Base-by-base conservation (phyloP, 2,329 filamentous ascomycete species). In the Colletotrichum nymphaeae region DNA sequence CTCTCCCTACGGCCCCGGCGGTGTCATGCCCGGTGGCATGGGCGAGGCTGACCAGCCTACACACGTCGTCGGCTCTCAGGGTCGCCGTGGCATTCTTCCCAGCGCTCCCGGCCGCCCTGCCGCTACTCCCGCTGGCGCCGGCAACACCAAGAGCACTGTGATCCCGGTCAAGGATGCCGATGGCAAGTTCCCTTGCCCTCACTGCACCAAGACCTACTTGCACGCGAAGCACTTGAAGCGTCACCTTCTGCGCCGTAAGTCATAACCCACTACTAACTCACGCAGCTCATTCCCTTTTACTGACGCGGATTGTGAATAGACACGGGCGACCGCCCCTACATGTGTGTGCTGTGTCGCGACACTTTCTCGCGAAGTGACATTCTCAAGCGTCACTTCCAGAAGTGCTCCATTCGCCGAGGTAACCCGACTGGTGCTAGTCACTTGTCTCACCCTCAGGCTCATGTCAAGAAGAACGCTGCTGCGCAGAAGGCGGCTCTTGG, bases 311-410 rank as follows among this genome's bases (percentile, higher is more conserved):
- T 12, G n/a, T 69, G 30, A 69, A 58, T 79, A 98, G 96, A 99
- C 87, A 98, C 97, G 75, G 97, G 97, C 80, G 96, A 98, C 83
- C 94, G 97, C 77, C 97, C 97, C 70, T 99, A 99, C 87, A 97
- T 97, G 92, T 99, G 97, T 86, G 94, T 97, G 77, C 89, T 99
- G 64, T 99, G 97, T 88, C 95, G 97, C 83, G 97, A 98, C 84
- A 98, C 95, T 42, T 99, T 99, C 85, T 98, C 95, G 62, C 93
- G 97, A 83, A 98, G 95, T 88, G 97, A 99, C 82, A 98, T 99
- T 77, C 87, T 99, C 79, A 99, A 99, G 88, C 94, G 97, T 76
- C 97, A 99, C 86, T 99, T 98, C 86, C 95, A 98, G 84, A 99
- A 99, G 88, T 99, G 97, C 86, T 98, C 97, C 52, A 95, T 98